Percentiles rank a stretch among this genome's conserved stretches.
Evolutionary conservation across 1,139 yeast species (phyloP).

Genomic region (Lodderomyces pseudojiufengensis): DNA sequence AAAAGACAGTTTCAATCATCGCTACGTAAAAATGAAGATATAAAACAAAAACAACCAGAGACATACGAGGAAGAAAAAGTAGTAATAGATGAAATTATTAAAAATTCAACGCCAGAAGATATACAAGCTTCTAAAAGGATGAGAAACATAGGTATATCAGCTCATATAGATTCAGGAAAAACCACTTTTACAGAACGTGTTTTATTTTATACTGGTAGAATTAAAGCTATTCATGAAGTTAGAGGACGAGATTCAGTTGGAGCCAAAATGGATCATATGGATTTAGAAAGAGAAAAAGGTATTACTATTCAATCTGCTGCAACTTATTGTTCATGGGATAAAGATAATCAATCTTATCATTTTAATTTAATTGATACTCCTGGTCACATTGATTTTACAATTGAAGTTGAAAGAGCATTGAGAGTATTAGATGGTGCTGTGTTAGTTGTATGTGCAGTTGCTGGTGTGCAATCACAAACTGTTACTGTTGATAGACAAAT

Average conservation of each 20-base stretch:
- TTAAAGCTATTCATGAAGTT: conserved; percentile 96
- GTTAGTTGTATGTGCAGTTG: conserved; percentile 94
- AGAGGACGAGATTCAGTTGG: conserved; percentile 98
- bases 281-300: conserved; percentile 93
- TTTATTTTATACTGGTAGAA: conserved; percentile 91
- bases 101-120: conserved; percentile 58
- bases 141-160: conserved; percentile 96
- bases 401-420: conserved; percentile 96
- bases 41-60: conserved; percentile 16
- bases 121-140: conserved; percentile 49
- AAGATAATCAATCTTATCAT: conserved; percentile 65
- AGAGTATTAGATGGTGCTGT: conserved; percentile 98
- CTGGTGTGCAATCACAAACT: conserved; percentile 98
- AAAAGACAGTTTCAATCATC: conserved; percentile 13
- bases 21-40: not conserved
- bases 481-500: conserved; percentile 98
- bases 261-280: conserved; percentile 93
- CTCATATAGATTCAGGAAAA: conserved; percentile 85
- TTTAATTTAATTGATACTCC: conserved; percentile 96
- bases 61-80: conserved; percentile 73
- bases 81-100: conserved; percentile 56
- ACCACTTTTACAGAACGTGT: conserved; percentile 95
- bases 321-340: conserved; percentile 95
- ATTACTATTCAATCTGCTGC: conserved; percentile 99
- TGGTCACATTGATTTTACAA: conserved; percentile 97